phyloP scores from a whole-genome alignment of 2,329 filamentous ascomycete genomes.

The Colletotrichum sp. region DNA sequence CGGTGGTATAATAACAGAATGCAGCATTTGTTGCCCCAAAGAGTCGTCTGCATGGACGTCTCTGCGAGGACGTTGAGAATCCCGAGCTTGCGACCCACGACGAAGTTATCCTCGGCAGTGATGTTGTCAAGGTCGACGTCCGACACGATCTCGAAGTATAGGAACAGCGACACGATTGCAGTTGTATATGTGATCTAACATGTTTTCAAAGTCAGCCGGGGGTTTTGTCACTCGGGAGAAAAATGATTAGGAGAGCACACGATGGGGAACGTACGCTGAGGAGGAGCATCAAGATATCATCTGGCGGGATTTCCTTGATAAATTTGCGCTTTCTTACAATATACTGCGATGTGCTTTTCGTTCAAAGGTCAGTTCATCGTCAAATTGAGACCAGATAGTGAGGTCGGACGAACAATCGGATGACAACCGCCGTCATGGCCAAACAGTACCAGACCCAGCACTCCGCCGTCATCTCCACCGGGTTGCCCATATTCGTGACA shows the following conservation, averaged over 20 bases:
- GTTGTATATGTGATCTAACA: slow-evolving; percentile 1
- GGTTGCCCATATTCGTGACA: background rate
- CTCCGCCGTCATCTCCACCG: background rate
- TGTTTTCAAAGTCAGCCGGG: background rate
- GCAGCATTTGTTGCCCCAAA: slow-evolving; percentile 19
- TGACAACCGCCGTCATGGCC: background rate
- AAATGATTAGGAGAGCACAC: background rate
- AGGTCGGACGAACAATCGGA: slow-evolving; percentile 3
- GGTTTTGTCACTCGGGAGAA: background rate
- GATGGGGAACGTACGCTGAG: background rate
- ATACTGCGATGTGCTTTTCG: slow-evolving; percentile 4
- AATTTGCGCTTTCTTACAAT: slow-evolving; percentile 7
- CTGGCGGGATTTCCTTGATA: background rate
- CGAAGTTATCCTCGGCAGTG: background rate
- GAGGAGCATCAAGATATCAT: slow-evolving; percentile 9
- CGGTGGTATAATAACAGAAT: slow-evolving; percentile 10
- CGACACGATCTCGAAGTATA: background rate
- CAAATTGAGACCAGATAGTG: background rate
- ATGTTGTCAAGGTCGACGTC: background rate
- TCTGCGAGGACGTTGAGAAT: slow-evolving; percentile 8
- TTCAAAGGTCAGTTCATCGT: background rate
- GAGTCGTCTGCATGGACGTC: slow-evolving; percentile 15
- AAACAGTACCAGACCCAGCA: slow-evolving; percentile 9
- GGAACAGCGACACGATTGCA: background rate
- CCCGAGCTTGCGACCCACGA: background rate